These are phyloP conservation scores for Euphorbia tirucalli DNA, from an alignment of 345 rosid genomes.

Conservation along the genomic window DNA sequence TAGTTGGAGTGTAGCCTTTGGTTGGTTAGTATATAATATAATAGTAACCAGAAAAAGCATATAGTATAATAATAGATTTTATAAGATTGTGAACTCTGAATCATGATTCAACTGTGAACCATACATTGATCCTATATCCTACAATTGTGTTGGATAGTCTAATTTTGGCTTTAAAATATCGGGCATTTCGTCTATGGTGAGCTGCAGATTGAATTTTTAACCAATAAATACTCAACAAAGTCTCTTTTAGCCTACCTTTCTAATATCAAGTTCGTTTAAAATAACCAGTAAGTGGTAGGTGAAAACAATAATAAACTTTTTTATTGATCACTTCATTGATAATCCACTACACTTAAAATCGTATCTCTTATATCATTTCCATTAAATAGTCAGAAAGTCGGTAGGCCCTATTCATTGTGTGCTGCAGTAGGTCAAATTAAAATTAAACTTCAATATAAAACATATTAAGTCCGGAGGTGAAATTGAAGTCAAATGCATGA, in stretches of 20 bases:
- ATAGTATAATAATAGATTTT: conserved; percentile 1
- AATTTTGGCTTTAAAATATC: conserved; percentile 2
- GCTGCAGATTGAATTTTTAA: not conserved
- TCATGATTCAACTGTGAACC: conserved; percentile 16
- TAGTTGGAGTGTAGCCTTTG: not conserved
- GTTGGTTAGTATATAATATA: not conserved
- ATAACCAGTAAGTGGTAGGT: conserved; percentile 5
- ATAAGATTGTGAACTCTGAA: conserved; percentile 9
- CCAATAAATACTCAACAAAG: not conserved
- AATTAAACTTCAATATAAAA: not conserved
- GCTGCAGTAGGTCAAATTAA: conserved; percentile 14
- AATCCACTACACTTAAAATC: not conserved
- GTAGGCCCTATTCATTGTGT: too few relatives aligned
- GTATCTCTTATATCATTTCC: not conserved
- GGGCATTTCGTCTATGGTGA: conserved; percentile 6
- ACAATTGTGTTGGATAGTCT: not conserved
- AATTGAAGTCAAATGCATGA: too few relatives aligned
- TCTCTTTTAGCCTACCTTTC: conserved; percentile 20
- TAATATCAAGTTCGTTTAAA: not conserved
- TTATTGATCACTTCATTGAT: conserved; percentile 3
- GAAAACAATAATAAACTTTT: not conserved
- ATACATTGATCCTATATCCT: conserved; percentile 3
- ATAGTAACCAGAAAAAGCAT: too few relatives aligned
- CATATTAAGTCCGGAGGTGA: too few relatives aligned
- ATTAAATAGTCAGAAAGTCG: not conserved